Percentiles rank a stretch among this genome's conserved stretches.
Conservation (phyloP, 768 basidiomycete species). For the Gautieria morchelliformis region DNA sequence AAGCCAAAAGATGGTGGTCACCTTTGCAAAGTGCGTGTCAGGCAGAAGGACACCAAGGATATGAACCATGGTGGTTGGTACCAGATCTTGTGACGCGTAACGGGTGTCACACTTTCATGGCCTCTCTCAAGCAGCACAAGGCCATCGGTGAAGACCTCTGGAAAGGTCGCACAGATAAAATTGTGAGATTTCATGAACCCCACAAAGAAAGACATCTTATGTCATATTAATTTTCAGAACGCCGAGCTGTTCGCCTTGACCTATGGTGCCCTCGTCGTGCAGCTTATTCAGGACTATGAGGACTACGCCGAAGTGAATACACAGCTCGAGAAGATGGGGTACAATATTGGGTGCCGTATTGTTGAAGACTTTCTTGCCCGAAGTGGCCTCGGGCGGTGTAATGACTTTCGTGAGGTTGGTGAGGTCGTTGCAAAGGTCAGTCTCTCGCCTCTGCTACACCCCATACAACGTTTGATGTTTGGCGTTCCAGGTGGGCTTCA, state of each 20-base stretch:
- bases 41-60: constrained; percentile 78
- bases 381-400: constrained; percentile 83
- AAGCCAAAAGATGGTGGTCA: constrained; percentile 26
- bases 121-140: constrained; percentile 62
- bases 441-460: neutral
- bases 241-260: constrained; percentile 95
- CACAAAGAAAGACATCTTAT: neutral
- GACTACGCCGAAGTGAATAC: constrained; percentile 93
- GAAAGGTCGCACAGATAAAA: constrained; percentile 92
- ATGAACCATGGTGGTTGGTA: constrained; percentile 52
- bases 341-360: constrained; percentile 91
- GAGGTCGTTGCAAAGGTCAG: constrained; percentile 90
- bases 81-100: neutral
- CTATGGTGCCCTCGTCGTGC: constrained; percentile 95
- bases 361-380: constrained; percentile 97
- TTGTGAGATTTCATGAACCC: constrained; percentile 41
- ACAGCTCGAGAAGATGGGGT: constrained; percentile 99
- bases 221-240: constrained; percentile 45
- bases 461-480: neutral
- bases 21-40: constrained; percentile 68
- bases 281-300: constrained; percentile 98
- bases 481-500: constrained; percentile 79
- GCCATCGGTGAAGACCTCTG: constrained; percentile 89
- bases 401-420: constrained; percentile 89
- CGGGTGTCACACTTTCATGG: constrained; percentile 1